A percentile compares a stretch with the other conserved stretches of the same genome.
These are phyloP conservation scores for Argentina anserina DNA, from an alignment of 306 rosid species.

Conservation along the genomic window DNA sequence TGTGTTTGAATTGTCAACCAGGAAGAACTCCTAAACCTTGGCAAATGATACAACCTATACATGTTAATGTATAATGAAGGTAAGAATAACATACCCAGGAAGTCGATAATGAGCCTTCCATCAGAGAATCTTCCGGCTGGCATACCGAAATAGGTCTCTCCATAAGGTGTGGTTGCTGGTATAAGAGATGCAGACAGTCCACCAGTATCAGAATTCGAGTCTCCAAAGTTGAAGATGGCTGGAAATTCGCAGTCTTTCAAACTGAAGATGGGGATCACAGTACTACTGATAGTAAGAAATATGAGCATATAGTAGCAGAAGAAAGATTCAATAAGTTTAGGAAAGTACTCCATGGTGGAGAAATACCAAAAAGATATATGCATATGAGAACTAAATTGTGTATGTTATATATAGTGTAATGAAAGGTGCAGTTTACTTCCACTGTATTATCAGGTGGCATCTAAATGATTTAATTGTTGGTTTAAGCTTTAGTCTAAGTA, in stretches of 20 bases:
- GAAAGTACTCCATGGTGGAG: conserved; percentile 1
- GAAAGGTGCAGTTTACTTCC: neutral
- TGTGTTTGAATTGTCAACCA: neutral
- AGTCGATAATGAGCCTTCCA: conserved; percentile 44
- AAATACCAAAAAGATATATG: neutral
- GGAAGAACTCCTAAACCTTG: neutral
- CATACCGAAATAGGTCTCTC: conserved; percentile 43
- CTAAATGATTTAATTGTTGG: neutral
- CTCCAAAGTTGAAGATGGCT: conserved; percentile 55
- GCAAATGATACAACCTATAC: neutral
- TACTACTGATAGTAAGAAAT: neutral
- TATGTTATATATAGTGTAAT: neutral
- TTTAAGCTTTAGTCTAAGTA: neutral
- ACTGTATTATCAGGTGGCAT: neutral
- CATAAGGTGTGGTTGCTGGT: conserved; percentile 30
- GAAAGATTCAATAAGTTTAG: neutral
- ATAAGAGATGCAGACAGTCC: conserved; percentile 32
- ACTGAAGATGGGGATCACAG: conserved; percentile 12
- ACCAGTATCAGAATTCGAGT: conserved; percentile 53
- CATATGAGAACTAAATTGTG: neutral
- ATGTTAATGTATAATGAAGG: neutral
- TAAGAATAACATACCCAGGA: conserved; percentile 32
- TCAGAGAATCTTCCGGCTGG: conserved; percentile 42
- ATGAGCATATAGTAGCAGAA: neutral
- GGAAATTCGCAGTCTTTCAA: conserved; percentile 32